These are phyloP conservation scores for Calocera cornea DNA, from an alignment of 768 basidiomycete genomes.

Conservation along the genomic window DNA sequence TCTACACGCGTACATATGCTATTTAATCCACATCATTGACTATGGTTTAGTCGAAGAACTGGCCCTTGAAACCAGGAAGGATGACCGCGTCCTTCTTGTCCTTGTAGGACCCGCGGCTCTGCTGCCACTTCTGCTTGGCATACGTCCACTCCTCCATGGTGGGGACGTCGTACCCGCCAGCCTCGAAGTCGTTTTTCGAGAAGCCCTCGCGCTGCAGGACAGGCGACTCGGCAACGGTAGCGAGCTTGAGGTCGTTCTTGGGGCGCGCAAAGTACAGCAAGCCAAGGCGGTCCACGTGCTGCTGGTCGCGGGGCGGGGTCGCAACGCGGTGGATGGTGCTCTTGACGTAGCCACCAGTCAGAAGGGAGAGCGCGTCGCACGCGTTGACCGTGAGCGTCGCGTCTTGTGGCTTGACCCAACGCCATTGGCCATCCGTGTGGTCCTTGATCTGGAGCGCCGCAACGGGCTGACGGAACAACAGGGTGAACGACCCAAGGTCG, in stretches of 20 bases:
- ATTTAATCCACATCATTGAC: too few relatives aligned
- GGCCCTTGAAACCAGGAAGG: neutral
- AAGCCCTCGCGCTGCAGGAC: slow-evolving; percentile 33
- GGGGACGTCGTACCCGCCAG: slow-evolving; percentile 29
- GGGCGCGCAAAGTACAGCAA: slow-evolving; percentile 25
- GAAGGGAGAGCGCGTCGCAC: slow-evolving; percentile 20
- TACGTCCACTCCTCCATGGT: slow-evolving; percentile 24
- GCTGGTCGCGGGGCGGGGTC: slow-evolving; percentile 23
- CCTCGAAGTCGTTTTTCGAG: slow-evolving; percentile 36
- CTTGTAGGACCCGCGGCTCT: neutral
- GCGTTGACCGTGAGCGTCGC: slow-evolving; percentile 27
- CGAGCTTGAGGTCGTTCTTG: slow-evolving; percentile 24
- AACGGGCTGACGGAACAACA: slow-evolving; percentile 28
- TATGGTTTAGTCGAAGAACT: neutral
- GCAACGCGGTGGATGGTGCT: slow-evolving; percentile 15
- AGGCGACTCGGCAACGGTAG: slow-evolving; percentile 32
- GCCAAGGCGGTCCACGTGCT: slow-evolving; percentile 22
- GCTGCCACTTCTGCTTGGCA: slow-evolving; percentile 10
- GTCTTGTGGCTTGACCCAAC: slow-evolving; percentile 25
- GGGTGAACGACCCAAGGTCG: slow-evolving; percentile 25
- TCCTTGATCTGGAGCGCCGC: slow-evolving; percentile 29
- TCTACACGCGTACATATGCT: too few relatives aligned
- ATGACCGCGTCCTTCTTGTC: neutral
- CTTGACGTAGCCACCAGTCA: slow-evolving; percentile 25
- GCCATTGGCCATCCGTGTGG: slow-evolving; percentile 24